Percentiles rank a stretch among this genome's conserved stretches.
phyloP scores from a whole-genome alignment of 768 basidiomycete species.

The Lyophyllum shimeji region DNA sequence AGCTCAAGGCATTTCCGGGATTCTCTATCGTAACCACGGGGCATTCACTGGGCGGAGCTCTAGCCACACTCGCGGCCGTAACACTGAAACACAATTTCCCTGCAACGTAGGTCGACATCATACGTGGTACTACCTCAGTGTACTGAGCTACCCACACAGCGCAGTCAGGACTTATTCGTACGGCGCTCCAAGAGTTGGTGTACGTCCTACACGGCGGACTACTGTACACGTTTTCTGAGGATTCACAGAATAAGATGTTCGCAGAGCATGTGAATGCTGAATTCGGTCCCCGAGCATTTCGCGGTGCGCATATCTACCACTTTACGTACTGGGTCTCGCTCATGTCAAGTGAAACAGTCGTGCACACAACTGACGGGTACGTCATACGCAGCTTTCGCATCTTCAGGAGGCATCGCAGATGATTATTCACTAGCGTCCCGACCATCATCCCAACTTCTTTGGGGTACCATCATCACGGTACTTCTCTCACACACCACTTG shows the following conservation, averaged over 20 bases:
- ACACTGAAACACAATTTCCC: slow-evolving; percentile 42
- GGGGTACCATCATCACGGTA: slow-evolving; percentile 57
- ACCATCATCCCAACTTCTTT: slow-evolving; percentile 47
- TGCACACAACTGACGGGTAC: slow-evolving; percentile 51
- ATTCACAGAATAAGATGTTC: slow-evolving; percentile 42
- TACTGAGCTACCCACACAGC: slow-evolving; percentile 17
- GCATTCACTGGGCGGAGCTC: slow-evolving; percentile 55
- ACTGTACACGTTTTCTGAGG: not conserved
- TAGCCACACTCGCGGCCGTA: slow-evolving; percentile 49
- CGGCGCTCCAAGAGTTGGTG: slow-evolving; percentile 49
- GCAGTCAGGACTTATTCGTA: slow-evolving; percentile 46
- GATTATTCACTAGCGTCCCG: slow-evolving; percentile 39
- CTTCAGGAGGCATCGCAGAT: not conserved
- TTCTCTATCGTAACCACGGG: slow-evolving; percentile 47
- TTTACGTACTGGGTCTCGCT: not conserved
- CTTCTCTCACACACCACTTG: not conserved
- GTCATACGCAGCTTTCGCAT: not conserved
- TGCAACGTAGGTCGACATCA: slow-evolving; percentile 19
- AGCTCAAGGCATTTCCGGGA: slow-evolving; percentile 34
- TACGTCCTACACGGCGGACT: slow-evolving; percentile 22
- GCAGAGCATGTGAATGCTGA: slow-evolving; percentile 42
- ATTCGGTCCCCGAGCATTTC: slow-evolving; percentile 38
- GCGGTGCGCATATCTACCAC: slow-evolving; percentile 32
- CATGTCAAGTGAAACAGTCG: slow-evolving; percentile 31
- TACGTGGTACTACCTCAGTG: not conserved